Conservation (phyloP, 225 moss, liverwort and hornwort genomes). For the Marchantia polymorpha region DNA sequence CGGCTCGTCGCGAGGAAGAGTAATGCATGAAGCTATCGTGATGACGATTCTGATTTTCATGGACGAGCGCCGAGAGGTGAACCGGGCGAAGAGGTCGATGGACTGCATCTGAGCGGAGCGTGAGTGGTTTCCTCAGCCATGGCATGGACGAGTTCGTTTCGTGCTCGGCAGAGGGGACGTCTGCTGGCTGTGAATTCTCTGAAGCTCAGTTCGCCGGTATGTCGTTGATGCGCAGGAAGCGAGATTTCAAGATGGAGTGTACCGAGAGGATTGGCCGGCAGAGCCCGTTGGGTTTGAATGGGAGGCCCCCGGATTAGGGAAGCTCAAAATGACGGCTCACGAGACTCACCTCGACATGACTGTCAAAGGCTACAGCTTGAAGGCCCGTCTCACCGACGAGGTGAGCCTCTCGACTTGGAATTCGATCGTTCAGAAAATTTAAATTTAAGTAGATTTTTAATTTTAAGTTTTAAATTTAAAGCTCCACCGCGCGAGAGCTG, state of each 20-base stretch:
- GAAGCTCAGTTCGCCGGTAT: not conserved
- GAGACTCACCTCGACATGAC: conserved; percentile 58
- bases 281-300: conserved; percentile 71
- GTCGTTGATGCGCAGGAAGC: conserved; percentile 49
- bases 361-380: conserved; percentile 61
- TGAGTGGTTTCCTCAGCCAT: too few relatives aligned
- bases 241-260: conserved; percentile 32
- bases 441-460: too few relatives aligned
- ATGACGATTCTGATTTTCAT: too few relatives aligned
- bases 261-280: conserved; percentile 9
- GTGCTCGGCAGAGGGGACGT: too few relatives aligned
- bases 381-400: conserved; percentile 68
- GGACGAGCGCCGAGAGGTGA: too few relatives aligned
- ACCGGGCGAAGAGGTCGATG: too few relatives aligned
- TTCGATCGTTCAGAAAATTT: not conserved
- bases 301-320: conserved; percentile 62
- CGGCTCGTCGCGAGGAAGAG: too few relatives aligned
- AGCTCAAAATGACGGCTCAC: conserved; percentile 56
- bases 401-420: conserved; percentile 19
- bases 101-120: too few relatives aligned
- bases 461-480: too few relatives aligned
- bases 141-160: too few relatives aligned
- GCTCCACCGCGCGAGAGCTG: not conserved
- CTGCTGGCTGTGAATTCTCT: too few relatives aligned
- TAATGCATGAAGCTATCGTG: too few relatives aligned